Conservation (phyloP, 2,329 filamentous ascomycete species). For the Claviceps africana region DNA sequence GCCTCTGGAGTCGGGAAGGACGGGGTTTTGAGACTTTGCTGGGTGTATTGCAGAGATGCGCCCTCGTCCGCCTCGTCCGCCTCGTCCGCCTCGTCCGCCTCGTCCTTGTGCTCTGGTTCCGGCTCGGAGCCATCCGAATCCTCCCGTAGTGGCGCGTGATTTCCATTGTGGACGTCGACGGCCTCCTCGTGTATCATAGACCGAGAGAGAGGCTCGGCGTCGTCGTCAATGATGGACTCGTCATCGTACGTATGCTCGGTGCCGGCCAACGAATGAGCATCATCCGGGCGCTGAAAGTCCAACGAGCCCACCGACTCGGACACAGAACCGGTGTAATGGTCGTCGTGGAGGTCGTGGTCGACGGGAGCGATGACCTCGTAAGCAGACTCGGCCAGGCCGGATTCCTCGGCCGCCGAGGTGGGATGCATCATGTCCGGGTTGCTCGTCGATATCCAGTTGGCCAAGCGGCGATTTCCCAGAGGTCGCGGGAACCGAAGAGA, state of each 20-base stretch:
- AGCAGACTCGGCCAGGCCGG: constrained; percentile 40
- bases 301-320: constrained; percentile 37
- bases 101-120: constrained; percentile 14
- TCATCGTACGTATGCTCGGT: constrained; percentile 35
- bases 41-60: constrained; percentile 34
- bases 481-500: constrained; percentile 43
- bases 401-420: constrained; percentile 29
- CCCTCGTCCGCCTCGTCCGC: constrained; percentile 17
- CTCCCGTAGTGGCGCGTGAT: background rate
- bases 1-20: constrained; percentile 24
- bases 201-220: constrained; percentile 8
- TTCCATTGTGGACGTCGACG: constrained; percentile 4
- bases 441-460: constrained; percentile 45
- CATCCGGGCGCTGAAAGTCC: constrained; percentile 33
- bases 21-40: constrained; percentile 31
- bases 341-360: constrained; percentile 40
- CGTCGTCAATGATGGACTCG: constrained; percentile 23
- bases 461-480: constrained; percentile 39
- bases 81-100: background rate
- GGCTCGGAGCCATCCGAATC: constrained; percentile 10
- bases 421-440: constrained; percentile 42
- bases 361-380: constrained; percentile 42
- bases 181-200: constrained; percentile 7
- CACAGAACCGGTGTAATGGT: constrained; percentile 30
- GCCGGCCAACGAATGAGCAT: constrained; percentile 36